These are phyloP conservation scores for Colletotrichum viniferum DNA, from an alignment of 2,329 filamentous ascomycete genomes.

Conservation along the genomic window DNA sequence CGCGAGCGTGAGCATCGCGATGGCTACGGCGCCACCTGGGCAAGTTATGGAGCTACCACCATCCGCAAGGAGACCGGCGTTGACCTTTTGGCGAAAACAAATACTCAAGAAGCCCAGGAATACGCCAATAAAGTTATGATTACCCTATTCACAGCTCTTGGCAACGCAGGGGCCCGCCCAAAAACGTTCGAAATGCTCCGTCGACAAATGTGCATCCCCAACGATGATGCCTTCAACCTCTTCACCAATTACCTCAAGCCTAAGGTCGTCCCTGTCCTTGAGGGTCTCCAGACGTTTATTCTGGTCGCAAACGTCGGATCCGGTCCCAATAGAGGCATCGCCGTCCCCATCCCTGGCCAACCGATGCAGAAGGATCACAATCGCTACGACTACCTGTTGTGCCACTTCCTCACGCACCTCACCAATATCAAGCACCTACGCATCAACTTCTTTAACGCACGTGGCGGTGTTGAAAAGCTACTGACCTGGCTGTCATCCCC, in stretches of 20 bases:
- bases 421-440: slow-evolving; percentile 55
- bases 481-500: slow-evolving; percentile 41
- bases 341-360: background rate
- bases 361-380: background rate
- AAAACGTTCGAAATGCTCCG: slow-evolving; percentile 54
- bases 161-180: slow-evolving; percentile 38
- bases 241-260: slow-evolving; percentile 39
- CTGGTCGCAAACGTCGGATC: slow-evolving; percentile 30
- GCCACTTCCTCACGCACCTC: slow-evolving; percentile 42
- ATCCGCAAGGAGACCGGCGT: slow-evolving; percentile 38
- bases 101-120: background rate
- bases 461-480: slow-evolving; percentile 28
- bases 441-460: slow-evolving; percentile 48
- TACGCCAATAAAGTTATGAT: slow-evolving; percentile 42
- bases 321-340: too few relatives aligned
- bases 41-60: slow-evolving; percentile 56
- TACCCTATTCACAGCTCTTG: slow-evolving; percentile 46
- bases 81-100: slow-evolving; percentile 4
- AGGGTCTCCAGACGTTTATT: slow-evolving; percentile 49
- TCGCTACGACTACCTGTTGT: slow-evolving; percentile 25
- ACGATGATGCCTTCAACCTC: slow-evolving; percentile 50
- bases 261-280: slow-evolving; percentile 44
- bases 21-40: slow-evolving; percentile 45
- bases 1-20: slow-evolving; percentile 52
- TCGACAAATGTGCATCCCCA: slow-evolving; percentile 33